phyloP scores from a whole-genome alignment of 805 yeast genomes.

The Cyberlindnera mississippiensis region DNA sequence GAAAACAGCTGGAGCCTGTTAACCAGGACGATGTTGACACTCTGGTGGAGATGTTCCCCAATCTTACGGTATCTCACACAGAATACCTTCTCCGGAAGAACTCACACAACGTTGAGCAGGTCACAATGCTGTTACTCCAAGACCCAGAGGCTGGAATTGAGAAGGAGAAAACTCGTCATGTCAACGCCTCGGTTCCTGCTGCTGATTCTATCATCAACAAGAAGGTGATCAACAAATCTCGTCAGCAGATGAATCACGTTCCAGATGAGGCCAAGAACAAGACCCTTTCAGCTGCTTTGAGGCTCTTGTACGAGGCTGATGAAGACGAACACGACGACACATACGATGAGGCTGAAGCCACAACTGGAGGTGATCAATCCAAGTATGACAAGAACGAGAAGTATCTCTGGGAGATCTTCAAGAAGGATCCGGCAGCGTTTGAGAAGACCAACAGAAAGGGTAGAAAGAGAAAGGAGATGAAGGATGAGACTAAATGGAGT shows the following conservation, averaged over 20 bases:
- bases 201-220: constrained; percentile 15
- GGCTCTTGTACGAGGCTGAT: constrained; percentile 64
- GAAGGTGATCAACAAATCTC: constrained; percentile 17
- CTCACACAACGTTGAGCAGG: constrained; percentile 48
- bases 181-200: constrained; percentile 16
- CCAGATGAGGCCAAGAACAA: constrained; percentile 51
- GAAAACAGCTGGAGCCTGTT: not conserved
- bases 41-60: constrained; percentile 63
- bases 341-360: constrained; percentile 47
- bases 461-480: constrained; percentile 47
- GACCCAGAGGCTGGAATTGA: constrained; percentile 42
- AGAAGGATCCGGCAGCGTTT: constrained; percentile 46
- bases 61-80: constrained; percentile 44
- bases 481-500: constrained; percentile 58
- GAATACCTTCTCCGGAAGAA: constrained; percentile 44
- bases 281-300: constrained; percentile 56
- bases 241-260: constrained; percentile 21
- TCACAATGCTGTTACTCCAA: constrained; percentile 60
- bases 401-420: constrained; percentile 52
- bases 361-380: constrained; percentile 19
- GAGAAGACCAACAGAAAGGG: constrained; percentile 48
- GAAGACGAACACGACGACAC: constrained; percentile 89
- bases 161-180: constrained; percentile 14
- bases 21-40: constrained; percentile 30
- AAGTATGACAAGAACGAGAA: constrained; percentile 44